A percentile compares a stretch with the other conserved stretches of the same genome.
These are phyloP conservation scores for Elongisporangium senticosum DNA, from an alignment of 352 stramenopile species.

Conservation along the genomic window DNA sequence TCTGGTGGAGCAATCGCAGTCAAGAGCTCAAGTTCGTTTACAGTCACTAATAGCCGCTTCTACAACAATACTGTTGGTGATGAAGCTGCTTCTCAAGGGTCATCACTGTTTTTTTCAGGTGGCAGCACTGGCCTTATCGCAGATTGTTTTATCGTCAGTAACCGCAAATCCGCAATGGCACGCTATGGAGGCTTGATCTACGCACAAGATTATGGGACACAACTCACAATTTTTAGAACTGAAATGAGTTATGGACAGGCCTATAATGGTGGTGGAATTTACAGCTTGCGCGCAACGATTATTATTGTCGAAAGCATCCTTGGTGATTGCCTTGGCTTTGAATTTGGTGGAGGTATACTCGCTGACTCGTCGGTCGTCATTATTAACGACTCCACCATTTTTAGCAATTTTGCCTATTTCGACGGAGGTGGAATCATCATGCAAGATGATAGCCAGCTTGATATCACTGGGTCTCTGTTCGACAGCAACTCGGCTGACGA, in stretches of 20 bases:
- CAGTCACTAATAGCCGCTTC: slow-evolving; percentile 22
- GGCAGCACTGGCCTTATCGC: slow-evolving; percentile 16
- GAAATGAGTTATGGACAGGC: slow-evolving; percentile 23
- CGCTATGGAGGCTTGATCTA: slow-evolving; percentile 40
- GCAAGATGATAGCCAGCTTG: slow-evolving; percentile 19
- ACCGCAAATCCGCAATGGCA: slow-evolving; percentile 17
- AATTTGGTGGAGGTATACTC: slow-evolving; percentile 57
- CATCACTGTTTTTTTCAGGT: slow-evolving; percentile 18
- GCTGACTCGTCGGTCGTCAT: slow-evolving; percentile 13
- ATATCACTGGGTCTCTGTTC: slow-evolving; percentile 15
- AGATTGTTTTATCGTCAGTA: slow-evolving; percentile 26
- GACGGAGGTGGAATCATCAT: slow-evolving; percentile 56
- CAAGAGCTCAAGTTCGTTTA: slow-evolving; percentile 10
- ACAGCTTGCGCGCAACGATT: slow-evolving; percentile 19
- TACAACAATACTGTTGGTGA: slow-evolving; percentile 28
- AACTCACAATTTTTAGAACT: slow-evolving; percentile 25
- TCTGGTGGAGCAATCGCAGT: slow-evolving; percentile 26
- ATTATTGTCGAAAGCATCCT: slow-evolving; percentile 30
- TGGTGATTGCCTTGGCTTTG: slow-evolving; percentile 19
- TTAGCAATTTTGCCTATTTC: slow-evolving; percentile 49
- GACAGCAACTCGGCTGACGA: slow-evolving; percentile 35
- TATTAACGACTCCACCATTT: slow-evolving; percentile 21
- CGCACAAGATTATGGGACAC: slow-evolving; percentile 21
- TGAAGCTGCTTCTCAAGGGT: slow-evolving; percentile 13
- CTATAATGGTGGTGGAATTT: slow-evolving; percentile 41